phyloP scores from a whole-genome alignment of 371 early-diverging fungal genomes.

The Massospora cicadina region DNA sequence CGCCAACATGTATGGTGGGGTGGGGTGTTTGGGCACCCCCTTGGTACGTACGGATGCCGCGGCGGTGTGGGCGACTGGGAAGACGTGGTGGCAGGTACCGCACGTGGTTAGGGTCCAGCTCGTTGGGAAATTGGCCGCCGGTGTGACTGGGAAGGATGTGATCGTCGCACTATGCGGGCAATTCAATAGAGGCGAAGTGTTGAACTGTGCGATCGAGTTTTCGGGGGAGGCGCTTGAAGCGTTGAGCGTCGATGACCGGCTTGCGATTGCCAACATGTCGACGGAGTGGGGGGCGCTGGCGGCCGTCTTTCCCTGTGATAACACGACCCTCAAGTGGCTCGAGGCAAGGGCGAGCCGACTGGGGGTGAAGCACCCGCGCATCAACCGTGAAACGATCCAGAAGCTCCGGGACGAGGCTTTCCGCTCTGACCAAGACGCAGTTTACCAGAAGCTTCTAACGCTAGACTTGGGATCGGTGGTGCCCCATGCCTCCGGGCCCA shows the following conservation, averaged over 20 bases:
- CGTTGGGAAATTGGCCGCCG: conserved; percentile 42
- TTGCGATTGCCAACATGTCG: conserved; percentile 94
- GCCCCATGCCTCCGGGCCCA: conserved; percentile 85
- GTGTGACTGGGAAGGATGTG: conserved; percentile 89
- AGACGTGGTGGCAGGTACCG: conserved; percentile 96
- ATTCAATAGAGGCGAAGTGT: conserved; percentile 73
- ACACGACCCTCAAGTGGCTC: conserved; percentile 48
- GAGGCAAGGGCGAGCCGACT: conserved; percentile 30
- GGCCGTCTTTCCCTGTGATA: conserved; percentile 86
- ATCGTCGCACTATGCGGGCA: conserved; percentile 78
- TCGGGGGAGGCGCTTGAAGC: conserved; percentile 45
- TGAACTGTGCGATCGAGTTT: conserved; percentile 89
- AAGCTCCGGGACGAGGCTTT: conserved; percentile 29
- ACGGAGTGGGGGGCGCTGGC: conserved; percentile 97
- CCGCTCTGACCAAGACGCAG: conserved; percentile 39
- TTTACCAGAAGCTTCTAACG: conserved; percentile 65
- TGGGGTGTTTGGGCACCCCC: conserved; percentile 85
- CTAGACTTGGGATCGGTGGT: conserved; percentile 73
- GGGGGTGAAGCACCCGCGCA: conserved; percentile 35
- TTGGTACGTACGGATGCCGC: conserved; percentile 94
- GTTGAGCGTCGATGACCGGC: conserved; percentile 69
- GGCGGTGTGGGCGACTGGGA: conserved; percentile 91
- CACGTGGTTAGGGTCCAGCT: conserved; percentile 77
- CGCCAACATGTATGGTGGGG: conserved; percentile 95
- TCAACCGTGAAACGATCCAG: conserved; percentile 45